phyloP scores from a whole-genome alignment of 164 flowering plant species.

The Taxillus chinensis region DNA sequence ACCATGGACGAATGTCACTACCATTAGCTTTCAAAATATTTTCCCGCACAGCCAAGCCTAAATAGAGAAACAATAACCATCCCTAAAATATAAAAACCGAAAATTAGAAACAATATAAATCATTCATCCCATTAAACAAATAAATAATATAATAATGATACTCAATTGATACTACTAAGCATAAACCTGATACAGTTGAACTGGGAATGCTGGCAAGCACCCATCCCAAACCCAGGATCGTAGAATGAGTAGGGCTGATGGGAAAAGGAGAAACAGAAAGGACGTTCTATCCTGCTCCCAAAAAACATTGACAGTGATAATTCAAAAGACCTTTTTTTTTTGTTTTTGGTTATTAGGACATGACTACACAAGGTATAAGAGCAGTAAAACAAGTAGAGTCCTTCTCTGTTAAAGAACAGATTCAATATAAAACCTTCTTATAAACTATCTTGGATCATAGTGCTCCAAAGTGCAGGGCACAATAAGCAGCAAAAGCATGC shows the following conservation, averaged over 20 bases:
- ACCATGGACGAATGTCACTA: conserved; percentile 98
- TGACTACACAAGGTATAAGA: too few relatives aligned
- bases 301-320: conserved; percentile 2
- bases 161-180: conserved; percentile 1
- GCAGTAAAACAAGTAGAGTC: too few relatives aligned
- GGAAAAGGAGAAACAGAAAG: conserved; percentile 71
- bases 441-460: too few relatives aligned
- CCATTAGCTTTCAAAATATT: conserved; percentile 86
- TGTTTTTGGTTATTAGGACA: neutral
- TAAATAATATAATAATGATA: neutral
- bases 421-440: too few relatives aligned
- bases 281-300: conserved; percentile 81
- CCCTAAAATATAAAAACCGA: conserved; percentile 36
- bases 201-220: conserved; percentile 87
- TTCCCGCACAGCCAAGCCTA: conserved; percentile 90
- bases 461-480: too few relatives aligned
- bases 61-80: conserved; percentile 86
- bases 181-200: conserved; percentile 87
- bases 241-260: conserved; percentile 51
- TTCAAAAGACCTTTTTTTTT: neutral
- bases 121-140: neutral
- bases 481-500: too few relatives aligned
- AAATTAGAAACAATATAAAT: neutral
- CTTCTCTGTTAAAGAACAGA: too few relatives aligned
- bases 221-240: conserved; percentile 77